Evolutionary conservation across 345 rosid species (phyloP), one percentile per base, ranked within the genome.

Genomic region (Pistacia vera): DNA sequence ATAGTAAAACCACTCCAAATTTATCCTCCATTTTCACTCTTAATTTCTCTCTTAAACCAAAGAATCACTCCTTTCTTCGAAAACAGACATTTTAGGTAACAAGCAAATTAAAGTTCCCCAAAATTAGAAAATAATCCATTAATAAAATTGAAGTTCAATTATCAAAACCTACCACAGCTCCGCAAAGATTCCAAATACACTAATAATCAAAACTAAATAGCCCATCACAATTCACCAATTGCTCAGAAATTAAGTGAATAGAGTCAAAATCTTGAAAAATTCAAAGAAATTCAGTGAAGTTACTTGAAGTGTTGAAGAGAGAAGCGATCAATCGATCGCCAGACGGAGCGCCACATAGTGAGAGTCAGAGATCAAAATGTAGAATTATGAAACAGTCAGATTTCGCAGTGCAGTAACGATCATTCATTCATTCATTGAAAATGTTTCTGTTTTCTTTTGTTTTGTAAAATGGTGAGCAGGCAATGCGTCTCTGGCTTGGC

Each of bases 261-360:
- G 41, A 1, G n/a, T 8, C 0, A 61, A 44, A 56, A 22, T 35
- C 38, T 0, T 25, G 54, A 12, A 65, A 41, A 73, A 7, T 8
- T n/a, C 25, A 58, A 58, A 46, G 65, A n/a, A 57, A 54, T 54
- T 16, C 18, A 54, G 16, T 54, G 48, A 61, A 44, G 71, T 79
- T 79, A 87, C 94, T 77, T 87, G 86, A 90, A 87, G 77, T 88
- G 80, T 64, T 82, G 92, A 36, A 86, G 84, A 66, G 94, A 88
- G 83, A 88, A 90, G 79, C 94, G 90, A 83, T 88, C 87, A 72
- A 83, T 67, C 79, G 94, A 87, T 75, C 88, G 88, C 88, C 92
- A 83, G 54, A 88, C 73, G 33, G 85, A 84, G 57, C 86, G 84
- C 92, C 92, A 85, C 89, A 85, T 81, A 49, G 80, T 54, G 25